phyloP scores from a whole-genome alignment of 108 stramenopile species.

The Nannochloropsis oceanica region DNA sequence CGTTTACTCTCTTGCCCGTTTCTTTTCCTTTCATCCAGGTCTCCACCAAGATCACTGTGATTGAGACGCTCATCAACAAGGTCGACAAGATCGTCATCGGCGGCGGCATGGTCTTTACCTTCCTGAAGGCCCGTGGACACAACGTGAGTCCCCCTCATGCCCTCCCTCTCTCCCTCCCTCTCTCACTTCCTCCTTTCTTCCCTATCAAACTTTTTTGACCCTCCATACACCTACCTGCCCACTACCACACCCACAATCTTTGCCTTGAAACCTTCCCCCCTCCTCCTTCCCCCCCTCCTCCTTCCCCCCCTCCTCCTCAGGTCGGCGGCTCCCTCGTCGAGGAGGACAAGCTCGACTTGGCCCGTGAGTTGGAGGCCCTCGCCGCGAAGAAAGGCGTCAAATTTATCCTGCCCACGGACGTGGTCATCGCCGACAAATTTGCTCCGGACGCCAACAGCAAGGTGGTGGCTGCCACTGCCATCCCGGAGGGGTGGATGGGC shows the following conservation, averaged over 20 bases:
- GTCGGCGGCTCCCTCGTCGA: constrained; percentile 24
- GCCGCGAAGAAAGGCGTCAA: constrained; percentile 88
- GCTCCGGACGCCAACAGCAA: constrained; percentile 39
- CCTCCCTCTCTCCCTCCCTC: too few relatives aligned
- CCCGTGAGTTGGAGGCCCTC: constrained; percentile 61
- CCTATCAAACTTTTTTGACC: too few relatives aligned
- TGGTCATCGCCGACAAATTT: constrained; percentile 48
- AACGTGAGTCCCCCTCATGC: constrained; percentile 33
- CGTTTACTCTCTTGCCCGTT: not conserved
- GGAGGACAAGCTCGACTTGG: constrained; percentile 76
- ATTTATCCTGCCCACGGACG: constrained; percentile 79
- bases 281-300: not conserved
- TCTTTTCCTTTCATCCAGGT: constrained; percentile 31
- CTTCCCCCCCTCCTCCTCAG: too few relatives aligned
- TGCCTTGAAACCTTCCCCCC: not conserved
- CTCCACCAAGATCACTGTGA: constrained; percentile 88
- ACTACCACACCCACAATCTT: too few relatives aligned
- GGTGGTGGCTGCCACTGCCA: constrained; percentile 46
- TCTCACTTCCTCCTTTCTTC: too few relatives aligned
- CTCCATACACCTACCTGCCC: too few relatives aligned
- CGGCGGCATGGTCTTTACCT: constrained; percentile 98
- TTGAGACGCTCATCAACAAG: constrained; percentile 86
- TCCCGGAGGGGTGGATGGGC: constrained; percentile 92
- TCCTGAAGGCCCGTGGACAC: constrained; percentile 83
- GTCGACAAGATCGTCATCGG: constrained; percentile 77